Base-by-base conservation (phyloP, 345 rosid genomes). In the Litchi chinensis region DNA sequence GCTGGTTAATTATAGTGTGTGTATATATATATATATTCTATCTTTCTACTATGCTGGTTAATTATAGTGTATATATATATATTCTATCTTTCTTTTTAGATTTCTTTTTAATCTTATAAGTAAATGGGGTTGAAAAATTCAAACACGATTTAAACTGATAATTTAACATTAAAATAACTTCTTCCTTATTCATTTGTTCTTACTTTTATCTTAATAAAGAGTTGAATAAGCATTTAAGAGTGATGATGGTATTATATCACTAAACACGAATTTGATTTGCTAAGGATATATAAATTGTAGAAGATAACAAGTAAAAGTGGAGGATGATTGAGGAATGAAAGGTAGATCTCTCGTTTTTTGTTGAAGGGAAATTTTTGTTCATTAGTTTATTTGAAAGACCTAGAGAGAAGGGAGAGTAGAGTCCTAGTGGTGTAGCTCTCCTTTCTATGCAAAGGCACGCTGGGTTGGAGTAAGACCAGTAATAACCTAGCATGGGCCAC, bases 271-370 rank as follows among this genome's bases (percentile, higher is more conserved):
- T 32, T 76, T 52, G 37, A 37, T 44, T 75, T 77, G 64, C 40
- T 69, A 68, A 41, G 79, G 48, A 54, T 54, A 16, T 54, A 54
- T 62, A 1, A 19, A 67, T 56, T 73, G 76, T 68, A 57, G 37
- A 26, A 71, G 71, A 39, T 12, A 79, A 39, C 48, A 39, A 80
- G 71, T 62, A 71, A 81, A 84, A 83, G 77, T 48, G 8, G 70
- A 85, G 79, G 82, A 87, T 84, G 89, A 83, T 86, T 84, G 83
- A 80, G 79, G 85, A 80, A 85, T 85, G 80, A 83, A 82, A 83
- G 87, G 86, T 71, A 83, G 82, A 85, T 89, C 87, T 80, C 87
- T 86, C 73, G 84, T 79, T 80, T 76, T 44, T 44, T 74, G 88
- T 80, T 64, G 60, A 59, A 21, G 62, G 48, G 76, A 78, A 80